Evolutionary conservation across 2,329 filamentous ascomycete genomes (phyloP).

Genomic region (Bipolaris sorokiniana): DNA sequence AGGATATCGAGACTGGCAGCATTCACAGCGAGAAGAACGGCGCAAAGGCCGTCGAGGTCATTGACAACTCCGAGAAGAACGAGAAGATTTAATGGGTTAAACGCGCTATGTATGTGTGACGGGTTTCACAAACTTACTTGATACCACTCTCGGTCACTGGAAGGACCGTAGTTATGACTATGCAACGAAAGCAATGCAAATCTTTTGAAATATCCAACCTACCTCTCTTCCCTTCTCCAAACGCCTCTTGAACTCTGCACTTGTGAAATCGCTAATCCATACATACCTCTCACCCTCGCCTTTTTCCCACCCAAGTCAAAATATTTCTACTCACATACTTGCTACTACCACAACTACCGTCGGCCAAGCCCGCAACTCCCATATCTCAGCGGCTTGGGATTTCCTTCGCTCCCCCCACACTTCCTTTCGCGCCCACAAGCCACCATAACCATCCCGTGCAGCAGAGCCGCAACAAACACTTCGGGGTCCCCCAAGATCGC

Average conservation of each 20-base stretch:
- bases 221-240: too few relatives aligned
- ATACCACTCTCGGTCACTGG: neutral
- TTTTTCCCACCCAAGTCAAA: too few relatives aligned
- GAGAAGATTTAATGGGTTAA: conserved; percentile 11
- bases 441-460: too few relatives aligned
- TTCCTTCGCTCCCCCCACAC: too few relatives aligned
- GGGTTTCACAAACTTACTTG: neutral
- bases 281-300: too few relatives aligned
- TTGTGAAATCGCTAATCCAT: too few relatives aligned
- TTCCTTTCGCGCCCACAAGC: too few relatives aligned
- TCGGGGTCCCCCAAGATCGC: neutral
- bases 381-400: too few relatives aligned
- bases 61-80: conserved; percentile 15
- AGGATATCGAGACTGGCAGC: conserved; percentile 44
- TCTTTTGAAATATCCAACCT: too few relatives aligned
- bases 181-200: neutral
- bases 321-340: too few relatives aligned
- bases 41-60: conserved; percentile 26
- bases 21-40: conserved; percentile 38
- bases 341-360: neutral
- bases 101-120: neutral
- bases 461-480: neutral
- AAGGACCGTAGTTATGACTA: neutral
- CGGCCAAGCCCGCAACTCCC: neutral
- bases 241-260: too few relatives aligned